Evolutionary conservation across 2,329 filamentous ascomycete species (phyloP).

Genomic region (Ustulina deusta): DNA sequence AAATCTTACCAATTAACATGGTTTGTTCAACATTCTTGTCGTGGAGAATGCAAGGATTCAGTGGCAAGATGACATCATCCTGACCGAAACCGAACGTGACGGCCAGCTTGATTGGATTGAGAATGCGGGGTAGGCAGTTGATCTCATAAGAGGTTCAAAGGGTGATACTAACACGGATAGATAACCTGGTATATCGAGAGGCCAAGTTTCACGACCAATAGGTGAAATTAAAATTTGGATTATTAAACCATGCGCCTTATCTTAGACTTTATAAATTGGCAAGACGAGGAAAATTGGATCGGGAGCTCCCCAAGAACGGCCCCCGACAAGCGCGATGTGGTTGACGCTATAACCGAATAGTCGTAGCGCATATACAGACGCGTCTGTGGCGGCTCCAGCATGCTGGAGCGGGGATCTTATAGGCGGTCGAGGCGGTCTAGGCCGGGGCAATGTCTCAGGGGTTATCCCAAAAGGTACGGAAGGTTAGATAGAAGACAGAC

Average conservation of each 20-base stretch:
- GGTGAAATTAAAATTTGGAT: not conserved
- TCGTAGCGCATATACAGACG: constrained; percentile 27
- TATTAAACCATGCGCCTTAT: not conserved
- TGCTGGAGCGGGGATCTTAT: constrained; percentile 17
- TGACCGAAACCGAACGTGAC: not conserved
- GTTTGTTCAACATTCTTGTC: not conserved
- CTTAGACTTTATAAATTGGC: not conserved
- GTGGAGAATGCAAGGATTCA: constrained; percentile 9
- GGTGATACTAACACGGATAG: not conserved
- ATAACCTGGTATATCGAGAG: not conserved
- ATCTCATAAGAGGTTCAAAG: not conserved
- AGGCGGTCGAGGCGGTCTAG: constrained; percentile 26
- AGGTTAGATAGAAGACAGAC: not conserved
- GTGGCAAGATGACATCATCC: constrained; percentile 30
- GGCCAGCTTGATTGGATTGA: not conserved
- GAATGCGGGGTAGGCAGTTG: constrained; percentile 1
- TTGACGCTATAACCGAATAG: constrained; percentile 28
- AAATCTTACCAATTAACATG: too few relatives aligned
- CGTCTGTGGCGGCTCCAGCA: constrained; percentile 28
- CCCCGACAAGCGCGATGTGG: constrained; percentile 22
- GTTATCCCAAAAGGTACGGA: not conserved
- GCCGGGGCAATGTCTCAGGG: constrained; percentile 10
- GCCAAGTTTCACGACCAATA: not conserved
- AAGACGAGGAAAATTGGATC: not conserved
- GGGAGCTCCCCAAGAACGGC: constrained; percentile 31